phyloP scores from a whole-genome alignment of 1,139 yeast species.

The Wickerhamomyces sp. region DNA sequence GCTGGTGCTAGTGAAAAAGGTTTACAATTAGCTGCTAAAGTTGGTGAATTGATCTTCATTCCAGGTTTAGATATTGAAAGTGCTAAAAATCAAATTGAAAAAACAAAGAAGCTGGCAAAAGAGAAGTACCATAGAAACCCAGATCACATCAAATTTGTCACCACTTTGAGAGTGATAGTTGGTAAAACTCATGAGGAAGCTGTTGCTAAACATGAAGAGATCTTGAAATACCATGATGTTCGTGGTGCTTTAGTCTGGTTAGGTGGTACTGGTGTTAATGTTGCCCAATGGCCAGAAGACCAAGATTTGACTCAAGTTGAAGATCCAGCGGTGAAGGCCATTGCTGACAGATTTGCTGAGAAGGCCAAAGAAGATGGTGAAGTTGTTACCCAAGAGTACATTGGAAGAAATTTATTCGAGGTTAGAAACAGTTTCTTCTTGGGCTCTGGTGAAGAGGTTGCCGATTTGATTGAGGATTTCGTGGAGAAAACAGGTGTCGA shows the following conservation, averaged over 20 bases:
- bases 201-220: conserved; percentile 28
- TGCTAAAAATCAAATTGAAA: conserved; percentile 29
- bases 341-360: conserved; percentile 7
- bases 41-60: conserved; percentile 41
- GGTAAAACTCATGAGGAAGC: conserved; percentile 37
- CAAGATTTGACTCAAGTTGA: conserved; percentile 28
- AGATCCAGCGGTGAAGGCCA: conserved; percentile 17
- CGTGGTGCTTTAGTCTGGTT: conserved; percentile 38
- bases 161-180: conserved; percentile 30
- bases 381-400: conserved; percentile 22
- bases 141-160: conserved; percentile 32
- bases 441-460: conserved; percentile 12
- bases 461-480: conserved; percentile 29
- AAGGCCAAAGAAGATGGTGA: conserved; percentile 15
- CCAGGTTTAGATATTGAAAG: conserved; percentile 30
- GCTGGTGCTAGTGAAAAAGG: conserved; percentile 46
- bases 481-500: conserved; percentile 31
- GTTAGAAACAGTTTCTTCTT: conserved; percentile 17
- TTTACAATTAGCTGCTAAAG: conserved; percentile 40
- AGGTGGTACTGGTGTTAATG: conserved; percentile 33
- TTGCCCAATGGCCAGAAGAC: conserved; percentile 27
- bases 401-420: conserved; percentile 26
- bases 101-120: conserved; percentile 29
- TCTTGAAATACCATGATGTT: conserved; percentile 32
- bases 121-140: conserved; percentile 34